Evolutionary conservation across 352 stramenopile species (phyloP).

Genomic region (Globisporangium cystogenes): DNA sequence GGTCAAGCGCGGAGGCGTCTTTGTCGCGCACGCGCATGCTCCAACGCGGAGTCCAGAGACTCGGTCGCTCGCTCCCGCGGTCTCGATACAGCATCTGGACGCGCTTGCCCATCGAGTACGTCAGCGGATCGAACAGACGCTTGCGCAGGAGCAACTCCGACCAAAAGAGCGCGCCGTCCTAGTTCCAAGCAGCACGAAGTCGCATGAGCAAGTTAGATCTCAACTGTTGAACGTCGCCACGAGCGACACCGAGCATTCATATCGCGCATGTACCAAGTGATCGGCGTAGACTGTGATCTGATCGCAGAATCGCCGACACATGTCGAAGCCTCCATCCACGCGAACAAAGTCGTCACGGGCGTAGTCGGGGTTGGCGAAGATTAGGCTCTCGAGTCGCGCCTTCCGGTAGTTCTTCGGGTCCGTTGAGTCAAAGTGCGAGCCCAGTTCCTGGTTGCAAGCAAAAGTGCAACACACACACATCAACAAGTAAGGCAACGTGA

Average conservation of each 20-base stretch:
- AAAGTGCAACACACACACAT: no score
- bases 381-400: no score
- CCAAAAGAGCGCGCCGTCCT: no score
- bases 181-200: no score
- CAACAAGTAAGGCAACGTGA: no score
- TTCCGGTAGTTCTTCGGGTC: neutral
- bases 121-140: no score
- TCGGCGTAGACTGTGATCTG: constrained; percentile 61
- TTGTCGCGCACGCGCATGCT: constrained; percentile 16
- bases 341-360: constrained; percentile 35
- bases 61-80: constrained; percentile 5
- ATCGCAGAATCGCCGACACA: constrained; percentile 30
- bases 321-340: constrained; percentile 30
- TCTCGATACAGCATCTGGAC: no score
- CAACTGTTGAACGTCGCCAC: no score
- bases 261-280: neutral
- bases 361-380: constrained; percentile 64
- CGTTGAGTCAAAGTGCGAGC: neutral
- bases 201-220: no score
- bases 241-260: no score
- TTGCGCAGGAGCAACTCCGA: no score
- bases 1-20: constrained; percentile 16
- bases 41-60: constrained; percentile 10
- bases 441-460: neutral
- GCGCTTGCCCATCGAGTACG: no score